Conservation (phyloP, 306 rosid species). For the Quillaja saponaria region DNA sequence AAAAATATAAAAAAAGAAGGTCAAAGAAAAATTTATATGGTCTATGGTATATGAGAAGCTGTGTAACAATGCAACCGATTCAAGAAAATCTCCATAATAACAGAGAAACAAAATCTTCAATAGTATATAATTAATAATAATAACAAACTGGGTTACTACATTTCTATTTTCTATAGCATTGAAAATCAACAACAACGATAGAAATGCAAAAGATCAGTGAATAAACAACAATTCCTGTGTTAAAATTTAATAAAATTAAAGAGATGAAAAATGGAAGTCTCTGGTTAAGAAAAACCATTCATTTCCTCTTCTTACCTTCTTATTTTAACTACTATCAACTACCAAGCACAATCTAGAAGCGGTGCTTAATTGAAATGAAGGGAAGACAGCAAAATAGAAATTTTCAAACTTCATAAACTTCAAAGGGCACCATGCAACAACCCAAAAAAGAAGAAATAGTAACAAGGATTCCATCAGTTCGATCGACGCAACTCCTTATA, state of each 20-base stretch:
- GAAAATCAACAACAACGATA: not conserved
- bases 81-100: no score
- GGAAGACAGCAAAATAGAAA: no score
- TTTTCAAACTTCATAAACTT: no score
- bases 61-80: no score
- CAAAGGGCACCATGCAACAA: not conserved
- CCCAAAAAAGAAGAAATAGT: not conserved
- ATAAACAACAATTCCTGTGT: not conserved
- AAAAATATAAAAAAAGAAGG: no score
- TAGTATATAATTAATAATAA: no score
- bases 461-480: not conserved
- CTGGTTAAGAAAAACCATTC: not conserved
- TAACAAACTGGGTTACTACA: not conserved
- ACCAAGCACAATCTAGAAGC: not conserved
- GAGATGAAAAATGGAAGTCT: not conserved
- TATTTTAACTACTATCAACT: not conserved
- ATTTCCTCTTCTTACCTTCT: not conserved
- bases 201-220: not conserved
- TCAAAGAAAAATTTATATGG: no score
- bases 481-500: not conserved
- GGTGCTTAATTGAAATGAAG: not conserved
- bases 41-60: no score
- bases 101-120: no score
- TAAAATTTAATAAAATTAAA: not conserved
- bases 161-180: not conserved